These are phyloP conservation scores for Zizania palustris DNA, from an alignment of 202 grass and related monocot genomes.

Conservation along the genomic window DNA sequence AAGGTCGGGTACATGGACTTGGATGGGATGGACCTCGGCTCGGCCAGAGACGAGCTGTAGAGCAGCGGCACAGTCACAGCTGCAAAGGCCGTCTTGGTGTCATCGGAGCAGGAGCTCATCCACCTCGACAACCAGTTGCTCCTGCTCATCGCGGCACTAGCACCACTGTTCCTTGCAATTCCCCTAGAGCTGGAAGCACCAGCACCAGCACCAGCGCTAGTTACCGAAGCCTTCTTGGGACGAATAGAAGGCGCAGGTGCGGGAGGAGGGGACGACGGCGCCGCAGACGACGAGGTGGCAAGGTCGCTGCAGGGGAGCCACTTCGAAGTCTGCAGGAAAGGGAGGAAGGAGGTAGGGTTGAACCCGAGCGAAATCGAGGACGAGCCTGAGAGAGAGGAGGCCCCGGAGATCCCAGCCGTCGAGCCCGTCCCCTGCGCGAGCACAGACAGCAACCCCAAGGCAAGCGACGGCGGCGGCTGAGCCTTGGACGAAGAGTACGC, in stretches of 20 bases:
- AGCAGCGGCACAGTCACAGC: slow-evolving; percentile 86
- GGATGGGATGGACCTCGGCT: slow-evolving; percentile 90
- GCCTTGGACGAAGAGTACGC: slow-evolving; percentile 53
- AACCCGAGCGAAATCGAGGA: slow-evolving; percentile 71
- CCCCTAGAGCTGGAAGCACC: slow-evolving; percentile 27
- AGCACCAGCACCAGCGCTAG: slow-evolving; percentile 14
- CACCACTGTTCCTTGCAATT: slow-evolving; percentile 31
- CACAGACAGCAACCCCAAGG: slow-evolving; percentile 61
- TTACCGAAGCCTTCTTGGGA: slow-evolving; percentile 42
- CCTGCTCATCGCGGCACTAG: slow-evolving; percentile 35
- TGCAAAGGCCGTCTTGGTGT: slow-evolving; percentile 86
- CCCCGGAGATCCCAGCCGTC: slow-evolving; percentile 30
- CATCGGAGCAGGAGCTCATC: slow-evolving; percentile 83
- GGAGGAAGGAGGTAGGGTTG: slow-evolving; percentile 75
- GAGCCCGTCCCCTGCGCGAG: slow-evolving; percentile 46
- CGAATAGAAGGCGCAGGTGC: slow-evolving; percentile 15
- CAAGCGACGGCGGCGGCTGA: slow-evolving; percentile 37
- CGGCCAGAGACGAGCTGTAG: slow-evolving; percentile 75
- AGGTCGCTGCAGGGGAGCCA: slow-evolving; percentile 94
- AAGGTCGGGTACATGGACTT: slow-evolving; percentile 98
- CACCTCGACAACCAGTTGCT: slow-evolving; percentile 82
- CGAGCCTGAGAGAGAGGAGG: slow-evolving; percentile 52
- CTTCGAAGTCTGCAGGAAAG: slow-evolving; percentile 72
- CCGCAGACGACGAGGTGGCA: slow-evolving; percentile 47
- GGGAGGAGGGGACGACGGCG: slow-evolving; percentile 34